These are phyloP conservation scores for Hypomyces rosellus DNA, from an alignment of 2,329 filamentous ascomycete genomes.

Conservation along the genomic window DNA sequence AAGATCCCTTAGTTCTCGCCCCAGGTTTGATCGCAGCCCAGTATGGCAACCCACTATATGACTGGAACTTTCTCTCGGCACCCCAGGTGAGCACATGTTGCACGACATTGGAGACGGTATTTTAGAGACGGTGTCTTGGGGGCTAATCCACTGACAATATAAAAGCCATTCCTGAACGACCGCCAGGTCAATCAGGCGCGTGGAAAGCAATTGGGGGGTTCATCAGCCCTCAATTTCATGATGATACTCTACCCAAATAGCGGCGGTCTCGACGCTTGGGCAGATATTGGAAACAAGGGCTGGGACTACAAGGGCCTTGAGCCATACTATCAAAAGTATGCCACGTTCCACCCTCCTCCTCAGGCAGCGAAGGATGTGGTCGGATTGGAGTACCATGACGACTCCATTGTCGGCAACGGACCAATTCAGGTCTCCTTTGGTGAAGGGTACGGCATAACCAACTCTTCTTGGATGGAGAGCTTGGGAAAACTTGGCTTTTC, in stretches of 20 bases:
- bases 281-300: slow-evolving; percentile 20
- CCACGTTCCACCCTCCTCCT: slow-evolving; percentile 23
- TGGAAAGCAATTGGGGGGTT: slow-evolving; percentile 51
- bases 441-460: slow-evolving; percentile 25
- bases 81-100: slow-evolving; percentile 14
- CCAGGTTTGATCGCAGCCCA: slow-evolving; percentile 14
- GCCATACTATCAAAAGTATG: slow-evolving; percentile 30
- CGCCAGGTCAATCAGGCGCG: slow-evolving; percentile 27
- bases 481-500: slow-evolving; percentile 28
- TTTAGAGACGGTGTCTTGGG: too few species aligned
- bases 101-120: neutral
- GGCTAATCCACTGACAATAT: neutral
- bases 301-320: slow-evolving; percentile 22
- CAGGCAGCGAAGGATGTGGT: slow-evolving; percentile 21
- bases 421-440: slow-evolving; percentile 32
- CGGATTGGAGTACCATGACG: slow-evolving; percentile 27
- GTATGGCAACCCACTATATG: slow-evolving; percentile 16
- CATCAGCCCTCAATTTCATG: slow-evolving; percentile 51
- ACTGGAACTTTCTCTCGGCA: slow-evolving; percentile 18
- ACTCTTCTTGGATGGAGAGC: slow-evolving; percentile 31
- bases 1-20: slow-evolving; percentile 12
- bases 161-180: slow-evolving; percentile 9
- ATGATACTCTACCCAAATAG: slow-evolving; percentile 13
- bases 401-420: slow-evolving; percentile 25
- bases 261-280: slow-evolving; percentile 20